Conservation (phyloP, 805 yeast species). For the Zygoascus bituminiphila region DNA sequence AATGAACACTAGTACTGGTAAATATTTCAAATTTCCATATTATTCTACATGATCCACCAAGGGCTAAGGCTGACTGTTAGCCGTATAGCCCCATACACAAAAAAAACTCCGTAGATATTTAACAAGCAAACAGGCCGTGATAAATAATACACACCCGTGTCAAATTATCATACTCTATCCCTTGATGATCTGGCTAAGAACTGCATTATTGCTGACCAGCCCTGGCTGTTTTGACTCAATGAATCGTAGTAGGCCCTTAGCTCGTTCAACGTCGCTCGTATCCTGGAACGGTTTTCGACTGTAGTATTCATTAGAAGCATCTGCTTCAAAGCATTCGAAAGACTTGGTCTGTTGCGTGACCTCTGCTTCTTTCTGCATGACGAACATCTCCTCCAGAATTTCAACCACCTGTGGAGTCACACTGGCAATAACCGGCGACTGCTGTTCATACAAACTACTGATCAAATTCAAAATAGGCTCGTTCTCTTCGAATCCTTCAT, state of each 20-base stretch:
- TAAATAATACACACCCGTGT: too few species aligned
- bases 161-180: not conserved
- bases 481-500: constrained; percentile 87
- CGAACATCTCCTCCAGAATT: constrained; percentile 61
- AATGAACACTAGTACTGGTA: too few species aligned
- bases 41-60: too few species aligned
- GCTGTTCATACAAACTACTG: constrained; percentile 58
- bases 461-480: constrained; percentile 79
- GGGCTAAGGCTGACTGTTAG: too few species aligned
- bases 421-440: constrained; percentile 25
- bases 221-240: constrained; percentile 60
- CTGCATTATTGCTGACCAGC: constrained; percentile 6
- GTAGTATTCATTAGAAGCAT: not conserved
- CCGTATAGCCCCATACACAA: too few species aligned
- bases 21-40: too few species aligned
- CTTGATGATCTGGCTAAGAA: not conserved
- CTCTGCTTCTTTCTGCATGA: constrained; percentile 66
- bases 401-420: constrained; percentile 38
- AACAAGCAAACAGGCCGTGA: too few species aligned
- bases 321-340: not conserved
- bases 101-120: too few species aligned
- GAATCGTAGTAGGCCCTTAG: constrained; percentile 62
- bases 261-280: constrained; percentile 56
- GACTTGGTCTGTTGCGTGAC: not conserved
- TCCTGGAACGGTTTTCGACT: constrained; percentile 61